Conservation (phyloP, 495 filamentous ascomycete genomes). For the Aspergillus heteromorphus region DNA sequence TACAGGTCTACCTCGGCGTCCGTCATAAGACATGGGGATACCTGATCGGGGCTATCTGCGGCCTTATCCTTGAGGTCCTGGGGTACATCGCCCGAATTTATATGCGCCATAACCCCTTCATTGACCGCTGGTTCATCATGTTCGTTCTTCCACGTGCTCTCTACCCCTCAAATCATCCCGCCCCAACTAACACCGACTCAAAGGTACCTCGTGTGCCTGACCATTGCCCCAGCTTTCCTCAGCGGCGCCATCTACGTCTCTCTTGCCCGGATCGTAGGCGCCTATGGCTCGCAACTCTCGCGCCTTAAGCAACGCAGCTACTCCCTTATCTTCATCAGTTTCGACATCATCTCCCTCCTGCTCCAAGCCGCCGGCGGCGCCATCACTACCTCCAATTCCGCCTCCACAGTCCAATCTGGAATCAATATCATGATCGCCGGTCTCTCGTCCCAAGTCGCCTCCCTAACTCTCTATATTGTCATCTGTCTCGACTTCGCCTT, state of each 20-base stretch:
- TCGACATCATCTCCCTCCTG: constrained; percentile 49
- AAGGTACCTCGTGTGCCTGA: constrained; percentile 47
- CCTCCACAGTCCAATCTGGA: constrained; percentile 19
- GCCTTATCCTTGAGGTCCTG: constrained; percentile 32
- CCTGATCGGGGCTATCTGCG: constrained; percentile 4
- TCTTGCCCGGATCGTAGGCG: constrained; percentile 47
- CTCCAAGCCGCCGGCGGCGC: constrained; percentile 52
- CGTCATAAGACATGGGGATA: constrained; percentile 20
- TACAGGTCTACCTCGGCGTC: constrained; percentile 21
- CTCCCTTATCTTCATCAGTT: constrained; percentile 47
- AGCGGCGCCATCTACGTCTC: constrained; percentile 53
- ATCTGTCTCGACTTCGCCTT: constrained; percentile 46
- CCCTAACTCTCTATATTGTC: constrained; percentile 46
- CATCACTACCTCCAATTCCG: constrained; percentile 31
- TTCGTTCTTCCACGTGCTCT: constrained; percentile 15
- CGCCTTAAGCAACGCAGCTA: constrained; percentile 46
- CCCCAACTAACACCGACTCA: not conserved
- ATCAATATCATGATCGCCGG: constrained; percentile 53
- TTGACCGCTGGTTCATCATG: constrained; percentile 32
- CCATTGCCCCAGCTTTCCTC: constrained; percentile 53
- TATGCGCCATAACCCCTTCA: constrained; percentile 35
- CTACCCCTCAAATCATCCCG: not conserved
- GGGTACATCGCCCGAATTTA: constrained; percentile 35
- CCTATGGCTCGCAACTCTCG: constrained; percentile 43
- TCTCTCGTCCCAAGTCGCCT: constrained; percentile 49